phyloP scores from a whole-genome alignment of 306 rosid genomes.

The Senna siamea region DNA sequence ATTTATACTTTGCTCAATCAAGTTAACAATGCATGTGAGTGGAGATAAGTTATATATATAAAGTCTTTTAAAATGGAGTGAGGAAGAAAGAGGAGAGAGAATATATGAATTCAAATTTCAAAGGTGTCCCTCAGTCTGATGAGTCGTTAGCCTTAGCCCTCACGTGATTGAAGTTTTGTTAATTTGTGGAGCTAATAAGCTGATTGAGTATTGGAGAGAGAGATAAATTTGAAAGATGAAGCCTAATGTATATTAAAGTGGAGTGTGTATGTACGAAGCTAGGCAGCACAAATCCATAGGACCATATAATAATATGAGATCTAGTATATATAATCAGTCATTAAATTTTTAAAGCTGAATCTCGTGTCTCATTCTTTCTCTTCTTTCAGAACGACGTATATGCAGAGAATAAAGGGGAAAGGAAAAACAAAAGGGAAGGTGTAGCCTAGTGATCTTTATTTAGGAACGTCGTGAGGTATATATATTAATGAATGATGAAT shows the following conservation, averaged over 20 bases:
- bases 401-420: slow-evolving; percentile 42
- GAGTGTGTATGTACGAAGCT: slow-evolving; percentile 40
- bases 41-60: background rate
- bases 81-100: slow-evolving; percentile 1
- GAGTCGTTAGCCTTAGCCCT: slow-evolving; percentile 15
- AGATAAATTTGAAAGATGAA: slow-evolving; percentile 21
- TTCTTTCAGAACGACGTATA: slow-evolving; percentile 16
- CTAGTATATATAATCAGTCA: slow-evolving; percentile 8
- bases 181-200: slow-evolving; percentile 8
- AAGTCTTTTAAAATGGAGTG: background rate
- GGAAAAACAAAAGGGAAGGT: background rate
- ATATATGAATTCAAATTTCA: no score
- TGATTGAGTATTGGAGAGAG: background rate
- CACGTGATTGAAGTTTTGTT: slow-evolving; percentile 46
- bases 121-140: no score
- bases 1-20: slow-evolving; percentile 21
- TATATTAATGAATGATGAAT: slow-evolving; percentile 29
- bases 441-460: slow-evolving; percentile 3
- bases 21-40: slow-evolving; percentile 42
- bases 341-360: slow-evolving; percentile 31
- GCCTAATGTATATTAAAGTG: background rate
- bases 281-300: slow-evolving; percentile 69
- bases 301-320: slow-evolving; percentile 20
- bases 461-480: background rate
- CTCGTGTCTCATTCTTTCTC: slow-evolving; percentile 17